phyloP scores from a whole-genome alignment of 2,329 filamentous ascomycete genomes.

The Neurospora sp. region DNA sequence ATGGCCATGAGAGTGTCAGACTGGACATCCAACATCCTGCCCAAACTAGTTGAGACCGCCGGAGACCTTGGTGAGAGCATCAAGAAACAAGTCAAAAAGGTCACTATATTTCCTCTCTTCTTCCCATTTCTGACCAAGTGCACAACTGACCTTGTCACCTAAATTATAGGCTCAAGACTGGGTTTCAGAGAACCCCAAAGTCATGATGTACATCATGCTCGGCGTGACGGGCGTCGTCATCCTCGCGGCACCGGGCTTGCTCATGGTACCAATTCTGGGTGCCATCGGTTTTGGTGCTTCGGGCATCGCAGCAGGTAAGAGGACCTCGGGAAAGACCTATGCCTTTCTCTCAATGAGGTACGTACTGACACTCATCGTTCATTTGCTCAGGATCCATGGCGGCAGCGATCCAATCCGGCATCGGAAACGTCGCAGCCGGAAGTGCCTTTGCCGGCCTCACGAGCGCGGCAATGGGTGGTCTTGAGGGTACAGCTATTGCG shows the following conservation, averaged over 20 bases:
- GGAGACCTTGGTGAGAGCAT: background rate
- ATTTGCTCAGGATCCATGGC: slow-evolving; percentile 14
- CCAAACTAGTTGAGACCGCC: background rate
- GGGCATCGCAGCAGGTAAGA: slow-evolving; percentile 2
- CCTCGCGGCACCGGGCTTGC: background rate
- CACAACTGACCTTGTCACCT: background rate
- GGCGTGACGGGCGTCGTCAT: background rate
- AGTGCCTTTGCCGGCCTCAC: slow-evolving; percentile 14
- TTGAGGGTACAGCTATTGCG: slow-evolving; percentile 8
- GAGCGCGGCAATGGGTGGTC: slow-evolving; percentile 17
- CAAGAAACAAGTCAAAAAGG: background rate
- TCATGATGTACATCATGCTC: background rate
- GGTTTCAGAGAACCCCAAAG: background rate
- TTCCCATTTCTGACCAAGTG: background rate
- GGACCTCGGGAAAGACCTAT: background rate
- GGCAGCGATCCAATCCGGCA: slow-evolving; percentile 6
- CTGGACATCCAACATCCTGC: background rate
- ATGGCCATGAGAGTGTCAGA: background rate
- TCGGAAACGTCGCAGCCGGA: slow-evolving; percentile 12
- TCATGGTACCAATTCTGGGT: background rate
- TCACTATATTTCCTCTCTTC: background rate
- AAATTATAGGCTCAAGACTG: background rate
- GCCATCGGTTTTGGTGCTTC: background rate
- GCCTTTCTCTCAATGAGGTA: background rate
- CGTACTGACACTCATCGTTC: background rate